phyloP scores from a whole-genome alignment of 768 basidiomycete genomes.

The Macrolepiota fuliginosa region DNA sequence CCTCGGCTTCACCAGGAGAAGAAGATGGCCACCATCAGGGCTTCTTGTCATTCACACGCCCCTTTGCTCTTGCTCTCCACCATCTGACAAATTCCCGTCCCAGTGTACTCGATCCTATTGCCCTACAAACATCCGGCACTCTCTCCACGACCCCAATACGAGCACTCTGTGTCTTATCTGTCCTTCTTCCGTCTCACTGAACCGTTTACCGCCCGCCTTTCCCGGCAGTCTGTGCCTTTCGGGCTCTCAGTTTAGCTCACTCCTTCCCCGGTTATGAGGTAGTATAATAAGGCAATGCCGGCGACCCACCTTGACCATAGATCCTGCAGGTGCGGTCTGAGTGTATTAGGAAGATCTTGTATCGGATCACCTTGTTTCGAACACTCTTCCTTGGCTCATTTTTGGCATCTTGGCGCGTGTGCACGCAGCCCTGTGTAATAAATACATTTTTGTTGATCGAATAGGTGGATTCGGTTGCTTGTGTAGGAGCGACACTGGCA shows the following conservation, averaged over 20 bases:
- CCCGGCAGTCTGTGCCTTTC: conserved; percentile 12
- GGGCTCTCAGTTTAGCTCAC: conserved; percentile 6
- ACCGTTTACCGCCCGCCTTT: conserved; percentile 1
- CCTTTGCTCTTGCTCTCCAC: background rate
- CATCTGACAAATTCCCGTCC: background rate
- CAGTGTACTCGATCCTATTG: background rate
- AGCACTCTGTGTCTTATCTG: background rate
- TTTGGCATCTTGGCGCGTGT: no score
- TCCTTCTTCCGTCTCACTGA: background rate
- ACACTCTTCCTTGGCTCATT: no score
- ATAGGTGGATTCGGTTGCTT: background rate
- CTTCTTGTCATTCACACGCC: background rate
- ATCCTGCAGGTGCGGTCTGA: background rate
- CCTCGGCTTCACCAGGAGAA: conserved; percentile 7
- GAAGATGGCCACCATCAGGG: background rate
- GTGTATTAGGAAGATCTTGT: background rate
- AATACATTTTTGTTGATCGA: background rate
- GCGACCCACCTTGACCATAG: background rate
- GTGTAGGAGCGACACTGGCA: background rate
- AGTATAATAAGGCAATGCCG: background rate
- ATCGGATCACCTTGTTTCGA: no score
- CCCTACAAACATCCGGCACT: background rate
- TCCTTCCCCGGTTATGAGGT: background rate
- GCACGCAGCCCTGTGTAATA: no score
- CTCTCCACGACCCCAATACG: background rate